These are phyloP conservation scores for Ustilago bromivora DNA, from an alignment of 1,284 basidiomycete genomes.

Conservation along the genomic window DNA sequence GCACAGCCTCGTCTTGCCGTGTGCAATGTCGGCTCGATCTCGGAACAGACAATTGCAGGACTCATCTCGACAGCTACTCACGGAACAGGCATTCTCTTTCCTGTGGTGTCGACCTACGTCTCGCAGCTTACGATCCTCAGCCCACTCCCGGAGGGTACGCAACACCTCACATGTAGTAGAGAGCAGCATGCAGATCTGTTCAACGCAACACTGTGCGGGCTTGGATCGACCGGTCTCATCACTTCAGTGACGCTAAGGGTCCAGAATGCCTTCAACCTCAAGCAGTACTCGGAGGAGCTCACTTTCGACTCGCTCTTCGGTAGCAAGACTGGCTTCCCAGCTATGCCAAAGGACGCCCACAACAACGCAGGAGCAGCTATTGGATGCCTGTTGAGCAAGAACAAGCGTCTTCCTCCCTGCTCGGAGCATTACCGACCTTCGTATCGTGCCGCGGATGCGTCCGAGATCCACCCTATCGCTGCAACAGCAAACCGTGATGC, in stretches of 20 bases:
- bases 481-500: slow-evolving; percentile 19
- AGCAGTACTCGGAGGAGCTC: slow-evolving; percentile 80
- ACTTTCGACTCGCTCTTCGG: slow-evolving; percentile 75
- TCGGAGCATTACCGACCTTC: slow-evolving; percentile 36
- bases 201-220: slow-evolving; percentile 88
- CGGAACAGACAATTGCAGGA: slow-evolving; percentile 94
- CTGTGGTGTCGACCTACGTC: slow-evolving; percentile 86
- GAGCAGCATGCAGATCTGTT: slow-evolving; percentile 81
- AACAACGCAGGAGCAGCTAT: slow-evolving; percentile 35
- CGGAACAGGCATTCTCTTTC: slow-evolving; percentile 84
- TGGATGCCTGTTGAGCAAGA: slow-evolving; percentile 55
- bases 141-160: slow-evolving; percentile 73
- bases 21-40: slow-evolving; percentile 94
- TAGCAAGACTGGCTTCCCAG: slow-evolving; percentile 70
- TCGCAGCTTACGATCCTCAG: slow-evolving; percentile 79
- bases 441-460: slow-evolving; percentile 21
- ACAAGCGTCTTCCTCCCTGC: slow-evolving; percentile 49
- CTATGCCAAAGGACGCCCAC: slow-evolving; percentile 17
- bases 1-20: slow-evolving; percentile 79
- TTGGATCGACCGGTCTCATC: slow-evolving; percentile 93
- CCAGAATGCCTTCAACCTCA: slow-evolving; percentile 84
- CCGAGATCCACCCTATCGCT: slow-evolving; percentile 48
- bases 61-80: slow-evolving; percentile 94
- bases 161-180: slow-evolving; percentile 78
- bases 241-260: slow-evolving; percentile 82